Base-by-base conservation (phyloP, 2,329 filamentous ascomycete genomes). In the Penicillium freii region DNA sequence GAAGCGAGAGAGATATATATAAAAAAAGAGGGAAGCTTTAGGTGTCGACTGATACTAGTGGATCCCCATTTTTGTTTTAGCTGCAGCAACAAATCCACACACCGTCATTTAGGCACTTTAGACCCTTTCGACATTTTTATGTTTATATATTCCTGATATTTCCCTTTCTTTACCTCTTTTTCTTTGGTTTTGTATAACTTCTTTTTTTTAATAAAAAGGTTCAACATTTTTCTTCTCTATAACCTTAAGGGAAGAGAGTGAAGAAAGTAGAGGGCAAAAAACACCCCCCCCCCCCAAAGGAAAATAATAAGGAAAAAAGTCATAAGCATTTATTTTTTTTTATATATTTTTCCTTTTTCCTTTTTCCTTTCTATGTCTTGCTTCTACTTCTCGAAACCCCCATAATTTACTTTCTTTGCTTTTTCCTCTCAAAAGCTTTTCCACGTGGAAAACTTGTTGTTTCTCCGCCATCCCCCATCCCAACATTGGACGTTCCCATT, bases 41-140 rank as follows among this genome's bases (percentile, higher is more conserved):
- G 27, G 27, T 5, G 11, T 31, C 25, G 10, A 47, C 29, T 52
- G 21, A 33, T 46, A 33, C 13, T 19, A 23, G 62, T 64, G 61
- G 58, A 58, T 51, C 49, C 59, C 36, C 29, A 21, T 44, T 13
- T 39, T 39, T 34, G 3, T n/a, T 44, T 58, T 57, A 60, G 55
- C 59, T 65, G 60, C 55, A 62, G 54, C 45, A 33, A 25, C 42
- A 58, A 59, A 58, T 57, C 57, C 66, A 69, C 66, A 70, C 67
- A 70, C 67, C 66, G 67, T 70, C 68, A 68, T 65, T 66, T 42
- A 48, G 34, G 48, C 51, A 33, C 1, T 55, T 23, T 34, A 34
- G 31, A 4, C 29, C 29, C 4, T 31, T 31, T 31, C 4, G 29
- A 31, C 1, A 11, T 31, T 31, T 31, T 49, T 7, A 55, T 60